These are phyloP conservation scores for Rubroboletus satanas DNA, from an alignment of 768 basidiomycete species.

Conservation along the genomic window DNA sequence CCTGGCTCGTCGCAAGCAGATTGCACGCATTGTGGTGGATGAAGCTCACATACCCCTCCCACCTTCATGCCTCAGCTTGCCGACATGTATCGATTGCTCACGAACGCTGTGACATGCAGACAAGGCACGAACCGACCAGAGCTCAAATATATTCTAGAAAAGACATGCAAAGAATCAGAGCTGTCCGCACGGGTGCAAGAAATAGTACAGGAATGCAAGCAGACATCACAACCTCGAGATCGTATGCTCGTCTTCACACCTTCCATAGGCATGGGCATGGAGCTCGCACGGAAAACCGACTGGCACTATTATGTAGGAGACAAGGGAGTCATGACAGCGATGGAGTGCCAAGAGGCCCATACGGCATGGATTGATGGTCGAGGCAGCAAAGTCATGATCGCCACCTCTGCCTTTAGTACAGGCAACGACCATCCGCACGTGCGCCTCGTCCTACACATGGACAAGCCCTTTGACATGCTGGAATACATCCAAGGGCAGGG, in stretches of 20 bases:
- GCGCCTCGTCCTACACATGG: constrained; percentile 15
- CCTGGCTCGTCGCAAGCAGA: not conserved
- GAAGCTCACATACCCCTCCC: constrained; percentile 23
- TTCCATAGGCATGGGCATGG: not conserved
- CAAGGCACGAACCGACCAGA: constrained; percentile 6
- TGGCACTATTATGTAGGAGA: constrained; percentile 18
- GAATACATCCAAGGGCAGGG: constrained; percentile 20
- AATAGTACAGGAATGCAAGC: not conserved
- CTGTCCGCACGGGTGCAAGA: not conserved
- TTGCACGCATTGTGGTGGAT: constrained; percentile 20
- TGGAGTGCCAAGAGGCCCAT: not conserved
- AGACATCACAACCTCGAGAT: not conserved
- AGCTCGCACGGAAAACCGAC: not conserved
- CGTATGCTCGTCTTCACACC: constrained; percentile 12
- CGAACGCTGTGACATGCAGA: not conserved
- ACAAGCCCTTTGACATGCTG: constrained; percentile 21
- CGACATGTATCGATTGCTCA: not conserved
- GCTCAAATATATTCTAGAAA: constrained; percentile 2
- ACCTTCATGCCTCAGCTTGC: not conserved
- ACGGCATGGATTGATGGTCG: constrained; percentile 8
- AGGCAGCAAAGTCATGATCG: constrained; percentile 2
- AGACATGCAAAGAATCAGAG: not conserved
- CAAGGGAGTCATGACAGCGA: not conserved
- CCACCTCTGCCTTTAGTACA: constrained; percentile 25
- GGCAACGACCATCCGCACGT: constrained; percentile 27